These are phyloP conservation scores for Penicillium corylophilum DNA, from an alignment of 2,329 filamentous ascomycete genomes.

Conservation along the genomic window DNA sequence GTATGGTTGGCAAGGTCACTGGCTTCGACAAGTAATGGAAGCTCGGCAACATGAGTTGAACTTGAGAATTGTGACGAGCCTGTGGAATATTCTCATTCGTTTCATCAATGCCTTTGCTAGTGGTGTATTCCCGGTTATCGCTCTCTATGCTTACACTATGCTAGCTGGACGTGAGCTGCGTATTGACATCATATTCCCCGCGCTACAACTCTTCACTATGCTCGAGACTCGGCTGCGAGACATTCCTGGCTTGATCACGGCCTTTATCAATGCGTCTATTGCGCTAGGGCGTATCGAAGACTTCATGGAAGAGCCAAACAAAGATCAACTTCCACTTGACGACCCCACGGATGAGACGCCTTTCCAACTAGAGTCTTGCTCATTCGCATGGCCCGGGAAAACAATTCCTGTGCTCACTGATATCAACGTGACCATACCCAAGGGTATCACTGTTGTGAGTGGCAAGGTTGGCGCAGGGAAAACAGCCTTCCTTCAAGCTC, in stretches of 20 bases:
- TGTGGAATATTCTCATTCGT: constrained; percentile 63
- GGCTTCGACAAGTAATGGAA: constrained; percentile 68
- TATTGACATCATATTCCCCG: constrained; percentile 83
- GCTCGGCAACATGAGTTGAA: constrained; percentile 67
- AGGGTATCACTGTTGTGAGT: constrained; percentile 59
- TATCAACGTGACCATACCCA: constrained; percentile 55
- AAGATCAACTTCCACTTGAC: constrained; percentile 60
- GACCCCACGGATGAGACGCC: constrained; percentile 28
- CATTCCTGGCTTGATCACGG: constrained; percentile 71
- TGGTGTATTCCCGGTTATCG: constrained; percentile 73
- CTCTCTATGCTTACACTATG: constrained; percentile 78
- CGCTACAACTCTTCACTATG: constrained; percentile 75
- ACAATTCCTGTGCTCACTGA: constrained; percentile 55
- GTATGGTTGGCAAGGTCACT: constrained; percentile 79
- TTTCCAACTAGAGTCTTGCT: constrained; percentile 58
- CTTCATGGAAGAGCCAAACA: constrained; percentile 85
- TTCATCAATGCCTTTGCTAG: constrained; percentile 71
- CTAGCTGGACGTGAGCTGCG: constrained; percentile 66
- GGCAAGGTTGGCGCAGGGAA: constrained; percentile 67
- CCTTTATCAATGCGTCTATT: constrained; percentile 77
- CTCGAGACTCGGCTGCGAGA: constrained; percentile 72
- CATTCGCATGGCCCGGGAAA: constrained; percentile 77
- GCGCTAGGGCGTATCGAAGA: constrained; percentile 77
- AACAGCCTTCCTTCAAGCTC: constrained; percentile 58
- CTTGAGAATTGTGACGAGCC: constrained; percentile 61